phyloP scores from a whole-genome alignment of 176 grass and related monocot species.

The Hyparrhenia diplandra region DNA sequence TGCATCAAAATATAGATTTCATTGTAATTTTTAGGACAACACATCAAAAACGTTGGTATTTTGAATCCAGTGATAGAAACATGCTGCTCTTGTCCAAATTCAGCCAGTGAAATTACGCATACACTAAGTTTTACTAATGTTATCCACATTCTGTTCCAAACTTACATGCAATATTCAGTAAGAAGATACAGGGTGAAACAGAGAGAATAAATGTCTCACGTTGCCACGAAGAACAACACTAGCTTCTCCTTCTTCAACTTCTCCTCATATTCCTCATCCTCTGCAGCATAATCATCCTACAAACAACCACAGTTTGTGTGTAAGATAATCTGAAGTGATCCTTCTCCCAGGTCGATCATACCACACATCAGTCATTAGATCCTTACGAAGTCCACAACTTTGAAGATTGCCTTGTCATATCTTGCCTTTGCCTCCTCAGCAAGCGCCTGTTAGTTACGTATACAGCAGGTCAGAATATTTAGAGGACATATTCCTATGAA shows the following conservation, averaged over 20 bases:
- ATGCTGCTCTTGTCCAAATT: neutral
- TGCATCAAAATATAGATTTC: neutral
- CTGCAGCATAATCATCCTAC: conserved; percentile 80
- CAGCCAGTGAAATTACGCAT: neutral
- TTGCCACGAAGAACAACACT: conserved; percentile 75
- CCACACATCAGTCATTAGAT: neutral
- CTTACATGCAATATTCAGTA: neutral
- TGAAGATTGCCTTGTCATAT: conserved; percentile 79
- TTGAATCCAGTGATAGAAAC: neutral
- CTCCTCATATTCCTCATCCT: conserved; percentile 87
- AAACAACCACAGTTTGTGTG: conserved; percentile 1
- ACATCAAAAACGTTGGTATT: too few species aligned
- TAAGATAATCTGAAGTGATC: conserved; percentile 17
- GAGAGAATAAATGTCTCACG: conserved; percentile 37
- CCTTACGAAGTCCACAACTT: conserved; percentile 85
- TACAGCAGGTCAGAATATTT: conserved; percentile 1
- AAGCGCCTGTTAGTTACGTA: conserved; percentile 56
- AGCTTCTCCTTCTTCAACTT: conserved; percentile 78
- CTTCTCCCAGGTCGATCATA: neutral
- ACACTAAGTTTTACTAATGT: neutral
- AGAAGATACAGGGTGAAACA: neutral
- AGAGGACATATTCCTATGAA: neutral
- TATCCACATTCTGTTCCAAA: neutral
- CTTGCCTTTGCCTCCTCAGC: conserved; percentile 76
- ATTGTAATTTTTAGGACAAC: neutral